These are phyloP conservation scores for Scleroderma bovista DNA, from an alignment of 768 basidiomycete species.

Conservation along the genomic window DNA sequence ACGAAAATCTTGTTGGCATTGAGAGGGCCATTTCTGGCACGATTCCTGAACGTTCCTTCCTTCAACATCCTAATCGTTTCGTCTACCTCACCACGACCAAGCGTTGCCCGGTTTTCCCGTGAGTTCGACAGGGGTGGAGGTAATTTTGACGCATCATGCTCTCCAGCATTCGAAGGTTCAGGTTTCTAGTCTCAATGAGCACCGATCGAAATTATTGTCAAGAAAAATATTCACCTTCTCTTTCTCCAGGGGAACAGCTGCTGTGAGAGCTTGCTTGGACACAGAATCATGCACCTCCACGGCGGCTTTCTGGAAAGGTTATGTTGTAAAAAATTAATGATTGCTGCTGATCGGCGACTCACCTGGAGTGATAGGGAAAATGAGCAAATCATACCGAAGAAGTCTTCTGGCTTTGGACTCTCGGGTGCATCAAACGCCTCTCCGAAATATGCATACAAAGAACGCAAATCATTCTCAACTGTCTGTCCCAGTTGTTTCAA, in stretches of 20 bases:
- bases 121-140: neutral
- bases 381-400: constrained; percentile 70
- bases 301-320: constrained; percentile 54
- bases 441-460: constrained; percentile 68
- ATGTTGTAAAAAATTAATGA: neutral
- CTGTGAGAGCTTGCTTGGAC: neutral
- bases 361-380: constrained; percentile 75
- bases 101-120: constrained; percentile 19
- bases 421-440: constrained; percentile 63
- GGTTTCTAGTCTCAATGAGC: neutral
- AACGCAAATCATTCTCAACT: constrained; percentile 56
- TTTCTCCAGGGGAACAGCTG: neutral
- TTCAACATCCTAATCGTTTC: constrained; percentile 75
- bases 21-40: neutral
- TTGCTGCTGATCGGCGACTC: constrained; percentile 5
- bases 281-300: constrained; percentile 53
- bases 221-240: neutral
- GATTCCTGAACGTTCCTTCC: constrained; percentile 36
- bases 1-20: constrained; percentile 6
- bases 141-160: neutral
- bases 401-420: constrained; percentile 71
- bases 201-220: neutral
- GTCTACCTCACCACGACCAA: constrained; percentile 75
- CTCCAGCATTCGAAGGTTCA: neutral
- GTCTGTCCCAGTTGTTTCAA: constrained; percentile 53